Conservation (phyloP, 75 land plant species). For the Chamaecyparis obtusa region DNA sequence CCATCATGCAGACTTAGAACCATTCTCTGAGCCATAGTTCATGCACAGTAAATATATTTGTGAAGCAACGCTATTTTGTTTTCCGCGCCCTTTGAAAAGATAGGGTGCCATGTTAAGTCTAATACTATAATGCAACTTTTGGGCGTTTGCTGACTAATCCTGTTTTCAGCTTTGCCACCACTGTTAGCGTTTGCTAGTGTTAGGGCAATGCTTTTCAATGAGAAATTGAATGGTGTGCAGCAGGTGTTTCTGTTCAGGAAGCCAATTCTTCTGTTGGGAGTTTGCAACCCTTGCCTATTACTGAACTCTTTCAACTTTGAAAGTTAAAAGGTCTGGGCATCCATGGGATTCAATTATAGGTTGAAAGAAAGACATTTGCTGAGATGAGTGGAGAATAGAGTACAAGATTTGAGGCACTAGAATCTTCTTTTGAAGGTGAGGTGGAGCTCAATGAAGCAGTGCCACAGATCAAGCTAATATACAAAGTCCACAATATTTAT, state of each 20-base stretch:
- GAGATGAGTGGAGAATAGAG: too few relatives aligned
- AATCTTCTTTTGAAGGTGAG: too few relatives aligned
- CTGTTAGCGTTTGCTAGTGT: constrained; percentile 26
- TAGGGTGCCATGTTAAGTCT: constrained; percentile 83
- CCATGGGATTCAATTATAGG: neutral
- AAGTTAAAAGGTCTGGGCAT: neutral
- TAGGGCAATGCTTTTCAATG: constrained; percentile 11
- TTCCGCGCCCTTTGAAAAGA: constrained; percentile 12
- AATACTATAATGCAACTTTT: constrained; percentile 46
- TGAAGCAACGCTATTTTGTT: constrained; percentile 61
- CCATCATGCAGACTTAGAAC: too few relatives aligned
- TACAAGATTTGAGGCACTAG: too few relatives aligned
- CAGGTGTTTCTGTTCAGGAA: neutral
- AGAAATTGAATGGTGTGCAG: neutral
- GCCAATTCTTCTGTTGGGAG: neutral
- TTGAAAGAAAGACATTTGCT: too few relatives aligned
- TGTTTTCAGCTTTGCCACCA: constrained; percentile 8
- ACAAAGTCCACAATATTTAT: too few relatives aligned
- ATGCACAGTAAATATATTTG: too few relatives aligned
- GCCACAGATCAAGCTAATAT: too few relatives aligned
- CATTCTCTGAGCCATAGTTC: too few relatives aligned
- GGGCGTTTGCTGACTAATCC: constrained; percentile 21
- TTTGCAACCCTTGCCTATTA: neutral
- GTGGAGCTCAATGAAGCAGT: too few relatives aligned
- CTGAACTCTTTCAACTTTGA: neutral